Percentiles rank a stretch among this genome's conserved stretches.
Conservation (phyloP, 2,329 filamentous ascomycete species). For the Phoma sp. region DNA sequence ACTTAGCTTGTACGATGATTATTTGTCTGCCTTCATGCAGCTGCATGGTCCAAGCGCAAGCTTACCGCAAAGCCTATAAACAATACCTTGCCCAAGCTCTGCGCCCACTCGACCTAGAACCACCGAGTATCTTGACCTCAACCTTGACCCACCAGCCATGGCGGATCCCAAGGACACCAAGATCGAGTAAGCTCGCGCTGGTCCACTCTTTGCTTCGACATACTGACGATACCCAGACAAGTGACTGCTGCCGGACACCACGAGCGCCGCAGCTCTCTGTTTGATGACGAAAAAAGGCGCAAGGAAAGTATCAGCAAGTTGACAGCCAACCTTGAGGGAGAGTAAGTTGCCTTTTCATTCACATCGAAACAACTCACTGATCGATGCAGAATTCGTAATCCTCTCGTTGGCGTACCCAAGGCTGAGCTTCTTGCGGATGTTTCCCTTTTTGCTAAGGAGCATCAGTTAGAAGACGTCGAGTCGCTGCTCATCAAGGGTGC, state of each 20-base stretch:
- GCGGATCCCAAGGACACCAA: slow-evolving; percentile 26
- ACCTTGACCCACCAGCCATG: slow-evolving; percentile 14
- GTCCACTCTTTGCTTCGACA: background rate
- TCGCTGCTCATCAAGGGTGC: slow-evolving; percentile 64
- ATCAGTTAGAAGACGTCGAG: slow-evolving; percentile 65
- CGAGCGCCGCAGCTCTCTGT: slow-evolving; percentile 33
- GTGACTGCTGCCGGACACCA: slow-evolving; percentile 17
- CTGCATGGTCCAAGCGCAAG: slow-evolving; percentile 1
- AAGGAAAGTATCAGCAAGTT: slow-evolving; percentile 33
- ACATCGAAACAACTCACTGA: slow-evolving; percentile 7
- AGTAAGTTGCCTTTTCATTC: slow-evolving; percentile 36
- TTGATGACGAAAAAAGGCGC: slow-evolving; percentile 33
- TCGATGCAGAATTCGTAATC: slow-evolving; percentile 60
- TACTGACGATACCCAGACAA: background rate
- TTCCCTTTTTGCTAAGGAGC: slow-evolving; percentile 66
- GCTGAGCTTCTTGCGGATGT: slow-evolving; percentile 64
- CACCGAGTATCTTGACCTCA: background rate
- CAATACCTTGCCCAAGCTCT: background rate
- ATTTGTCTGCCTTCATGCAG: slow-evolving; percentile 2
- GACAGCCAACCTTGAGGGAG: slow-evolving; percentile 40
- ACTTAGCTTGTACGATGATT: background rate
- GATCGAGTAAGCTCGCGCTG: slow-evolving; percentile 22
- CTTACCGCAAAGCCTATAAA: slow-evolving; percentile 17
- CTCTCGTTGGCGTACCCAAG: slow-evolving; percentile 63
- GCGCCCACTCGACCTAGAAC: background rate